Evolutionary conservation across 139 green algal genomes (phyloP), one percentile per base, ranked within the genome.

Genomic region (Tetradesmus obliquus): DNA sequence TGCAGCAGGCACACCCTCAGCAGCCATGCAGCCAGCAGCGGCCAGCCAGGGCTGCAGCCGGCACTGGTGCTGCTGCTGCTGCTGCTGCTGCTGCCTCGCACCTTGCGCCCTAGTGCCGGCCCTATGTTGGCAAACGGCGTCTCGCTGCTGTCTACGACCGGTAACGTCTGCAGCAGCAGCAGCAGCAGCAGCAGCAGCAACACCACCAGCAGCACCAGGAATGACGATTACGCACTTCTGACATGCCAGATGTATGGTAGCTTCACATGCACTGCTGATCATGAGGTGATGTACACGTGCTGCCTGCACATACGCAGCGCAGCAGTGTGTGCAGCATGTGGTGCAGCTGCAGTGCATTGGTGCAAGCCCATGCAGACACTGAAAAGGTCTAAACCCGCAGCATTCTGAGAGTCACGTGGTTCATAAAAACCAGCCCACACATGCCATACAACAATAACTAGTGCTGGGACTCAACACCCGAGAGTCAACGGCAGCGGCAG

Each of bases 91-190:
- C 66, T 76, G 45, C 32, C 22, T 45, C 62, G 15, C 53, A 90
- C 86, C 86, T 72, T 90, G 45, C 84, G 71, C 24, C 84, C 84
- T 53, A 89, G 79, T 24, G 84, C 84, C 22, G 84, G 84, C 53
- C 84, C 84, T 32, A 89, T 89, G 62, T 89, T 89, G 22, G 62
- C 24, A 19, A 66, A 89, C 1, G 84, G 84, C 3, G 55, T 20
- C 7, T 89, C 84, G 62, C 84, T 60, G 54, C n/a, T 54, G 5
- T 60, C 84, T 80, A 90, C 86, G 1, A 66, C 82, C 20, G 84
- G 84, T 45, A 89, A 6, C 13, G 84, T 82, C 84, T 89, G 86
- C 69, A 90, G 69, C 84, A 88, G 84, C 85, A 62, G 45, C 15
- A 54, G 4, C 15, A 89, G 66, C 85, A 89, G 32, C 62, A 89